Evolutionary conservation across 2,329 filamentous ascomycete genomes (phyloP), one percentile per base, ranked within the genome.

Genomic region (Sporothrix phasma): DNA sequence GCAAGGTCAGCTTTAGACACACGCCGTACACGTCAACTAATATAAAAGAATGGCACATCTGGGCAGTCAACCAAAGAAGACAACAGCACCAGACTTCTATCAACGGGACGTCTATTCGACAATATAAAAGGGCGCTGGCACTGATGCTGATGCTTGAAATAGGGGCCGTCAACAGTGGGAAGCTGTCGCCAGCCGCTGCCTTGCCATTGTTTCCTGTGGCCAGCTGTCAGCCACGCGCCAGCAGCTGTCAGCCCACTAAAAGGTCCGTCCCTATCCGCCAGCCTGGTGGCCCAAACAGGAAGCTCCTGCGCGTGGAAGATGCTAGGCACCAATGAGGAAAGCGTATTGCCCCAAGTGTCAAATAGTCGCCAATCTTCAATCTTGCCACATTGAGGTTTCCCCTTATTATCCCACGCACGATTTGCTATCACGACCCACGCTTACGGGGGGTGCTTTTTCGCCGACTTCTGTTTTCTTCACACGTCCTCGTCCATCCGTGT

Each of bases 301-400:
- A 67, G 65, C 53, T 56, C 31, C 51, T 51, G 60, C 46, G 60
- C 24, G 45, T 62, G 31, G 43, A 46, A 47, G n/a, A 41, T 47
- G 62, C 62, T 64, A 64, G 62, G 46, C 62, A 60, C 62, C 22
- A 60, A 60, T 60, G 34, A 53, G 62, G 62, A 51, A 64, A 60
- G 62, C 53, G 62, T 45, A 26, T 29, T 15, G 53, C 39, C 39
- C 53, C 45, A 54, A 59, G 43, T 47, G n/a, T 64, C 58, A n/a
- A 19, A 46, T 46, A 49, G 53, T 45, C 29, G 39, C 58, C 49
- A 34, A 56, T 37, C 58, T 24, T 46, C 19, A 45, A 58, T 65
- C 64, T 62, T 65, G 64, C 64, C 64, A 65, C 64, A 65, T 65
- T 59, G 46, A 56, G 31, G 41, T 43, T 58, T 51, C 43, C 59